Conservation (phyloP, 2,329 filamentous ascomycete species). For the Diaporthe sp. region DNA sequence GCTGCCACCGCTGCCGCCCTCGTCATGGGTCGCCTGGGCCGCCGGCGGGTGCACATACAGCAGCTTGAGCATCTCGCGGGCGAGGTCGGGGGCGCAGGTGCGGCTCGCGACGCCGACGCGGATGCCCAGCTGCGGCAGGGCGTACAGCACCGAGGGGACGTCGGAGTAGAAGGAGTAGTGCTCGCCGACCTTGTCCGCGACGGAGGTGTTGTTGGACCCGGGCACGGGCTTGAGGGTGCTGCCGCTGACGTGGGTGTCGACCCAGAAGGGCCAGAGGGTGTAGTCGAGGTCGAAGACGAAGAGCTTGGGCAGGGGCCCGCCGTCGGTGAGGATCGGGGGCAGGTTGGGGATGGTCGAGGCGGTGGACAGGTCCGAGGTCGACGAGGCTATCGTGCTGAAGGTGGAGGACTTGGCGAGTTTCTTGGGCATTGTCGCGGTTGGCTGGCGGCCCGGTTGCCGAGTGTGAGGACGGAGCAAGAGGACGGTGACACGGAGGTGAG, state of each 20-base stretch:
- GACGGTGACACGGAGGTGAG: conserved; percentile 8
- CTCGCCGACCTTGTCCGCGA: conserved; percentile 73
- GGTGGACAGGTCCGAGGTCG: conserved; percentile 45
- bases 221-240: conserved; percentile 73
- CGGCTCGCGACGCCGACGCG: conserved; percentile 83
- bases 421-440: conserved; percentile 37
- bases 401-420: conserved; percentile 42
- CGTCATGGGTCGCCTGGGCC: conserved; percentile 42
- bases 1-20: conserved; percentile 41
- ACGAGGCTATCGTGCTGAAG: conserved; percentile 44
- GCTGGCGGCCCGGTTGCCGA: neutral
- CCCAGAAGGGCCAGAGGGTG: conserved; percentile 99
- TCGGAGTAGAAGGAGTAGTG: conserved; percentile 79
- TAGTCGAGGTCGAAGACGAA: conserved; percentile 98
- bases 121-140: conserved; percentile 63
- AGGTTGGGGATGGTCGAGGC: conserved; percentile 37
- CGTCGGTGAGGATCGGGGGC: conserved; percentile 62
- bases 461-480: neutral
- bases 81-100: conserved; percentile 84
- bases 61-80: conserved; percentile 82
- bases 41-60: conserved; percentile 69
- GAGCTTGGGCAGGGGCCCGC: conserved; percentile 82
- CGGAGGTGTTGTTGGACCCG: conserved; percentile 54
- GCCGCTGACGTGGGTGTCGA: conserved; percentile 86
- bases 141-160: conserved; percentile 76